Base-by-base conservation (phyloP, 2,329 filamentous ascomycete species). In the Monosporascus sp. region DNA sequence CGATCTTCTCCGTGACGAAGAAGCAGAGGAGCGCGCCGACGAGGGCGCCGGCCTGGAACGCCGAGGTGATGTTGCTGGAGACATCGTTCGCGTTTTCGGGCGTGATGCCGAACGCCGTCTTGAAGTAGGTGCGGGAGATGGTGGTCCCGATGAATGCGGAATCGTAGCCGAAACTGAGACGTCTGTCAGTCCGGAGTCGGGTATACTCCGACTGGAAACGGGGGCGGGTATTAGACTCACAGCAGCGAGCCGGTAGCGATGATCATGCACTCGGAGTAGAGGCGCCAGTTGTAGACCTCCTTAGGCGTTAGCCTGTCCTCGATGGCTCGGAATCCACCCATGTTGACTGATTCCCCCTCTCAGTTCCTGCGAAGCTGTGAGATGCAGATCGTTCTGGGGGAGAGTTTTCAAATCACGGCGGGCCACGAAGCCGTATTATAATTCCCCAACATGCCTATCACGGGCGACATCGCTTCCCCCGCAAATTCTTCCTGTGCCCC, bases 281-380 rank as follows among this genome's bases (percentile, higher is more conserved):
- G 65, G 3, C 73, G 70, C 73, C 73, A 77, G 56, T 80, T 81
- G 66, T 80, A 80, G 57, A 82, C 79, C 66, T 80, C 77, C 54
- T 74, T 71, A 20, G 79, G 80, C 57, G 78, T 82, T 26, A 79
- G 79, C 59, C 79, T 71, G 64, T 82, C 79, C 62, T 82, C 79
- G 38, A 77, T 74, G 38, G 76, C 77, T 49, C 74, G 72, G 59
- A 77, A 66, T 27, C 70, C 69, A 52, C 66, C 69, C 70, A 73
- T 72, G 52, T n/a, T 60, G 50, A 48, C 22, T 5, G 24, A 5
- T 26, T 41, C 38, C 7, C 20, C 31, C n/a, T 27, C 22, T 22
- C 16, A 14, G 9, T 46, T 27, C 22, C 26, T 17, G 11, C 8
- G 14, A 26, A 46, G 43, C 22, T 11, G 17, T 27, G 41, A 5